Conservation (phyloP, 495 filamentous ascomycete genomes). For the Podospora conica region DNA sequence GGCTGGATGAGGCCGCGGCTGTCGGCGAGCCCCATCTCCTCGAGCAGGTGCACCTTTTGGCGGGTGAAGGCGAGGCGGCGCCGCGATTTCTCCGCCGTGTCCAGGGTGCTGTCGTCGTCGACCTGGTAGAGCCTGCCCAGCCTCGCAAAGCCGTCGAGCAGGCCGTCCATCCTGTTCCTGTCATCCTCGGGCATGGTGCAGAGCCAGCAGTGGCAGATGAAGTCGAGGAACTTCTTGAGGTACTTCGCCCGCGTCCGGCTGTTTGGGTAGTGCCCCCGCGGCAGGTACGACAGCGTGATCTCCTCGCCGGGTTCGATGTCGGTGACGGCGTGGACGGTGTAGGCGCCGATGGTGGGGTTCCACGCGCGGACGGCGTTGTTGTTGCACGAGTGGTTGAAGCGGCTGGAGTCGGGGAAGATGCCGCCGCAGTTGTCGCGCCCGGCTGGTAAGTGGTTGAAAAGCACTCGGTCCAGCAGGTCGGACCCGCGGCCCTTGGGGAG, state of each 20-base stretch:
- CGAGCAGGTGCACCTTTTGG: not conserved
- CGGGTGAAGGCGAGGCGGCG: slow-evolving; percentile 10
- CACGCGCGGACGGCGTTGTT: slow-evolving; percentile 32
- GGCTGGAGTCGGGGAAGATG: slow-evolving; percentile 29
- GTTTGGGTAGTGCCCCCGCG: slow-evolving; percentile 8
- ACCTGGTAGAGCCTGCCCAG: not conserved
- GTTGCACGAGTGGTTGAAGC: slow-evolving; percentile 36
- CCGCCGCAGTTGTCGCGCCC: slow-evolving; percentile 5
- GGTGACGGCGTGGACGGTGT: slow-evolving; percentile 30
- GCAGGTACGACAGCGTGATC: slow-evolving; percentile 33
- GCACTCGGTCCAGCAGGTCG: not conserved
- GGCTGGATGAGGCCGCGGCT: not conserved
- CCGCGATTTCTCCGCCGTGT: not conserved
- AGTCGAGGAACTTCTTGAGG: slow-evolving; percentile 19
- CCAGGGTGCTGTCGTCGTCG: not conserved
- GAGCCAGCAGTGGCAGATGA: slow-evolving; percentile 28
- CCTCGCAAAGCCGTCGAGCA: not conserved
- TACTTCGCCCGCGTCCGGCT: slow-evolving; percentile 21
- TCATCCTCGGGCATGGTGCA: slow-evolving; percentile 15
- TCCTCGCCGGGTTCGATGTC: slow-evolving; percentile 32
- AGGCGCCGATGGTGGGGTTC: slow-evolving; percentile 24
- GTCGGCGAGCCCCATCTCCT: not conserved
- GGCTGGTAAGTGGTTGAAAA: not conserved
- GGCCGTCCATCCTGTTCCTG: not conserved
- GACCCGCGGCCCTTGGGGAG: not conserved